Percentiles rank a stretch among this genome's conserved stretches.
Conservation (phyloP, 2,329 filamentous ascomycete species). For the Colletotrichum horii region DNA sequence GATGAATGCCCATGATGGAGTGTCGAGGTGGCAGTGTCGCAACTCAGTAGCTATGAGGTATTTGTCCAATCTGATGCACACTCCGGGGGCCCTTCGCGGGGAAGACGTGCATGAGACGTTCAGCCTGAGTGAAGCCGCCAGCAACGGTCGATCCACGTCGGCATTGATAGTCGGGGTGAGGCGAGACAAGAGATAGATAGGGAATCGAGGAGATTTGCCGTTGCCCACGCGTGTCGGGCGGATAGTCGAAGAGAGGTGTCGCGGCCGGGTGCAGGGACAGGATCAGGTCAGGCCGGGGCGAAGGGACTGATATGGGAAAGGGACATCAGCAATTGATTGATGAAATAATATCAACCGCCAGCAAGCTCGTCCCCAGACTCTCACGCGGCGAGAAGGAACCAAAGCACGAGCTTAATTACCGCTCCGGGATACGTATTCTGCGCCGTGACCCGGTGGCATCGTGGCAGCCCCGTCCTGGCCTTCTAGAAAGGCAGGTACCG, state of each 20-base stretch:
- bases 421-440: neutral
- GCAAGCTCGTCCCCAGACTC: neutral
- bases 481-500: neutral
- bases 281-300: neutral
- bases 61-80: neutral
- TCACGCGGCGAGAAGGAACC: neutral
- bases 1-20: neutral
- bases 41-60: neutral
- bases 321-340: neutral
- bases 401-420: constrained; percentile 9
- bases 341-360: neutral
- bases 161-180: neutral
- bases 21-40: constrained; percentile 5
- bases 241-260: neutral
- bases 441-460: neutral
- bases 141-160: neutral
- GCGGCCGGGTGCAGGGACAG: neutral
- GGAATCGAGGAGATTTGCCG: neutral
- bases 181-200: neutral
- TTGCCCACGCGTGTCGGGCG: neutral
- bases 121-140: neutral
- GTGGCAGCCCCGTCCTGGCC: neutral
- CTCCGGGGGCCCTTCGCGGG: neutral
- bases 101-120: neutral
- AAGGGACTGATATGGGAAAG: neutral